Conservation (phyloP, 352 stramenopile genomes). For the Elongisporangium senticosum region DNA sequence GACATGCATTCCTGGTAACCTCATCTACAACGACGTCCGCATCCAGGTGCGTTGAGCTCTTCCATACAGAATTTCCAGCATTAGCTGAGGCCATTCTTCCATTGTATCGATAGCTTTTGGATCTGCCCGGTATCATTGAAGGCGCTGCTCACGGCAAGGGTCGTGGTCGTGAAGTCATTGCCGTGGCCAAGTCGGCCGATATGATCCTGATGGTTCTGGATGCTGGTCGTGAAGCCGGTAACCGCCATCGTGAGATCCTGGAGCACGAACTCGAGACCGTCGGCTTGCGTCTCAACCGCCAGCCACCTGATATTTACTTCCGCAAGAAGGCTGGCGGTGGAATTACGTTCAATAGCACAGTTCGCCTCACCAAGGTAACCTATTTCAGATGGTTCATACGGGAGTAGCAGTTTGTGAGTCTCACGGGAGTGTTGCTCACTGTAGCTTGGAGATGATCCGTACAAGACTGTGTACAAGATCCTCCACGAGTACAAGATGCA, state of each 20-base stretch:
- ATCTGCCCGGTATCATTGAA: constrained; percentile 99
- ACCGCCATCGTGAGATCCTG: constrained; percentile 95
- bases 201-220: constrained; percentile 99
- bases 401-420: neutral
- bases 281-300: constrained; percentile 96
- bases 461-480: constrained; percentile 89
- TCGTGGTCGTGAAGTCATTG: constrained; percentile 98
- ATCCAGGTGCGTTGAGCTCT: constrained; percentile 80
- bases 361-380: constrained; percentile 92
- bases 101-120: constrained; percentile 74
- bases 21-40: constrained; percentile 94
- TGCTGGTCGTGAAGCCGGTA: constrained; percentile 96
- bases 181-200: constrained; percentile 97
- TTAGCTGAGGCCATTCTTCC: neutral
- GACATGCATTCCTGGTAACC: constrained; percentile 96
- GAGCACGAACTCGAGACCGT: constrained; percentile 98
- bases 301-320: constrained; percentile 96
- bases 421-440: constrained; percentile 1
- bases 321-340: constrained; percentile 93
- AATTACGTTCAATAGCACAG: constrained; percentile 95
- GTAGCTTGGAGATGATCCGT: constrained; percentile 81
- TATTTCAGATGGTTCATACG: neutral
- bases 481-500: constrained; percentile 97
- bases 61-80: neutral
- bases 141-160: constrained; percentile 97